phyloP scores from a whole-genome alignment of 2,329 filamentous ascomycete genomes.

The Cadophora malorum region DNA sequence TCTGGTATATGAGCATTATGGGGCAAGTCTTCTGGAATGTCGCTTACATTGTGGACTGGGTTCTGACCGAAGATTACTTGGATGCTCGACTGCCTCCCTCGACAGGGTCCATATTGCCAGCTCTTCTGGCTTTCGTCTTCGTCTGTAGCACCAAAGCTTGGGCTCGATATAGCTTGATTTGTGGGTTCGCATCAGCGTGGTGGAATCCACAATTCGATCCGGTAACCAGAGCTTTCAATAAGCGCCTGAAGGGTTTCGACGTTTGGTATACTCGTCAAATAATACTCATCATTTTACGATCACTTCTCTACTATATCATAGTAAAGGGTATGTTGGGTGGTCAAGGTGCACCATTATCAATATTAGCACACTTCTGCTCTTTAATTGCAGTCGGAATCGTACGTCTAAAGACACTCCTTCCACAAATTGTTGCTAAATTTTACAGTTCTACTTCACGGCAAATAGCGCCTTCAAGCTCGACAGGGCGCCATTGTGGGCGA shows the following conservation, averaged over 20 bases:
- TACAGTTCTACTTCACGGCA: conserved; percentile 35
- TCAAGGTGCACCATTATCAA: conserved; percentile 28
- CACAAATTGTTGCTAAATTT: conserved; percentile 24
- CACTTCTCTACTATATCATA: conserved; percentile 50
- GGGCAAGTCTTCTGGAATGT: conserved; percentile 42
- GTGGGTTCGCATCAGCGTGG: conserved; percentile 61
- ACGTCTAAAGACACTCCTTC: conserved; percentile 43
- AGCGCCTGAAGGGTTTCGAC: conserved; percentile 63
- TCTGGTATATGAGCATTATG: conserved; percentile 40
- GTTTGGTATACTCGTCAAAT: conserved; percentile 72
- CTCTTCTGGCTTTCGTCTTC: conserved; percentile 46
- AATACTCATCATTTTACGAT: conserved; percentile 62
- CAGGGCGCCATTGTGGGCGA: conserved; percentile 58
- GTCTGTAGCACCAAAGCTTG: conserved; percentile 27
- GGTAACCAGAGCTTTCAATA: conserved; percentile 63
- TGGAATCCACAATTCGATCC: conserved; percentile 74
- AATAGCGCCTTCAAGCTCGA: conserved; percentile 37
- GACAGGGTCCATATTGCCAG: not conserved
- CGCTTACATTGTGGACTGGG: conserved; percentile 23
- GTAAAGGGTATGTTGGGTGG: conserved; percentile 34
- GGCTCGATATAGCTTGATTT: conserved; percentile 53
- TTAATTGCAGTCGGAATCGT: conserved; percentile 59
- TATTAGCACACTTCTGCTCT: conserved; percentile 59
- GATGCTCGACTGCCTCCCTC: not conserved
- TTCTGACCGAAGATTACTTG: not conserved